phyloP scores from a whole-genome alignment of 495 filamentous ascomycete genomes.

The Parachaetomium inaequale region DNA sequence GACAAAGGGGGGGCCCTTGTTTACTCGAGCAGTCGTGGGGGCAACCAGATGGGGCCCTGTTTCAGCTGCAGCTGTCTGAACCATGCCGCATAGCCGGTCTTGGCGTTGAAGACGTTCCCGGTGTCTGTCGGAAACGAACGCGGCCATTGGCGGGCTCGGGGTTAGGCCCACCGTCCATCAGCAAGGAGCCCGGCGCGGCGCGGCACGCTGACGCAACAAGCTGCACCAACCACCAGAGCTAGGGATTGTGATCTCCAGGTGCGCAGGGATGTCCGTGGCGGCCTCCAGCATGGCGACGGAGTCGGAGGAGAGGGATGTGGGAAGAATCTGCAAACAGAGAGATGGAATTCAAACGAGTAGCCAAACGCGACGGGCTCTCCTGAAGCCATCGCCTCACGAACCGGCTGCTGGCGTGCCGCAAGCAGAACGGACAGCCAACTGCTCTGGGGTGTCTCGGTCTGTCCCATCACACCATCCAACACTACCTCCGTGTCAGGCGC shows the following conservation, averaged over 20 bases:
- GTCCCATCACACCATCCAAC: too few relatives aligned
- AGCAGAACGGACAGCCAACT: too few relatives aligned
- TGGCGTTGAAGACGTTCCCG: background rate
- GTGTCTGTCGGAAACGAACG: background rate
- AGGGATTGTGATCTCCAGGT: background rate
- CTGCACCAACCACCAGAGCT: background rate
- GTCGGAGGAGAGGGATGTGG: background rate
- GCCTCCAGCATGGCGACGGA: too few relatives aligned
- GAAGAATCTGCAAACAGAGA: background rate
- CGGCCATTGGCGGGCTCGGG: background rate
- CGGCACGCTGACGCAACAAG: background rate
- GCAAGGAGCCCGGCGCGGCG: background rate
- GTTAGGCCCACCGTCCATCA: background rate
- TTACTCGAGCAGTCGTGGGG: background rate
- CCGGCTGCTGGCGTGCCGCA: too few relatives aligned
- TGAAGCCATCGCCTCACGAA: too few relatives aligned
- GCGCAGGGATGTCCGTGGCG: background rate
- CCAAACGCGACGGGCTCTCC: too few relatives aligned
- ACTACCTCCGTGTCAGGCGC: too few relatives aligned
- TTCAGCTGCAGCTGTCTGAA: background rate
- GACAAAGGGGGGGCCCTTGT: background rate
- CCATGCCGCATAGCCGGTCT: conserved; percentile 9
- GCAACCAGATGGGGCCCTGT: background rate
- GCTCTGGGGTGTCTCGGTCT: too few relatives aligned
- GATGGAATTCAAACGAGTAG: background rate